phyloP scores from a whole-genome alignment of 352 stramenopile species.

The Saprolegnia diclina region DNA sequence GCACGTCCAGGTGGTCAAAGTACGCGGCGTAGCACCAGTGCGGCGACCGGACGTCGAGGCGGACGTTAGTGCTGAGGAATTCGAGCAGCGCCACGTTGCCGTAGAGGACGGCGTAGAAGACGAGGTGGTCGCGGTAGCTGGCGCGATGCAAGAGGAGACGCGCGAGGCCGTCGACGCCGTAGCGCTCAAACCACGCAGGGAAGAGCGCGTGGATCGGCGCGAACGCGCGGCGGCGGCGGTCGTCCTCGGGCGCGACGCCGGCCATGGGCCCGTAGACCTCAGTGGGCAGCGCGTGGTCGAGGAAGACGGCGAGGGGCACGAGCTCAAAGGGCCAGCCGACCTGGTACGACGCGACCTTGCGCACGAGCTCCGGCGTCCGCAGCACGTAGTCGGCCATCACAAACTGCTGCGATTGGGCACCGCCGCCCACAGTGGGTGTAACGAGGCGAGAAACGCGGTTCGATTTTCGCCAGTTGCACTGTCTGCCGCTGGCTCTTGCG shows the following conservation, averaged over 20 bases:
- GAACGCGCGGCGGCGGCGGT: background rate
- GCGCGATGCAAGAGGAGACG: background rate
- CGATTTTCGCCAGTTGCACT: background rate
- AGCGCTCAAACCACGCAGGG: background rate
- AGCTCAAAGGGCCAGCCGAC: background rate
- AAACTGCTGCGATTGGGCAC: background rate
- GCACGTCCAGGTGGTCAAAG: slow-evolving; percentile 13
- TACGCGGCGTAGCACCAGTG: slow-evolving; percentile 11
- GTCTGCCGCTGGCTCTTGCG: background rate
- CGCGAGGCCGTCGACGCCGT: background rate
- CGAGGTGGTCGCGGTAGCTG: background rate
- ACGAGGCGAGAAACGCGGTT: background rate
- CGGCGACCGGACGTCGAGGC: background rate
- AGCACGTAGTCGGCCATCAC: background rate
- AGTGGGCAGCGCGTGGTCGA: slow-evolving; percentile 3
- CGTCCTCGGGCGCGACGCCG: slow-evolving; percentile 1
- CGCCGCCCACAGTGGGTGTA: background rate
- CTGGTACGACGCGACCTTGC: slow-evolving; percentile 1
- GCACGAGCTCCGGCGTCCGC: slow-evolving; percentile 7
- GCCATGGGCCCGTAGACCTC: slow-evolving; percentile 3
- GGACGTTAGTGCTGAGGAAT: background rate
- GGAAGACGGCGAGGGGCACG: background rate
- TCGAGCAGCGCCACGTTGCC: slow-evolving; percentile 9
- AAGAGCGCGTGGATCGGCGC: slow-evolving; percentile 3
- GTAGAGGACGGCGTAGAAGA: slow-evolving; percentile 1